A percentile compares a stretch with the other conserved stretches of the same genome.
These are phyloP conservation scores for Goffeauzyma gilvescens DNA, from an alignment of 768 basidiomycete genomes.

Conservation along the genomic window DNA sequence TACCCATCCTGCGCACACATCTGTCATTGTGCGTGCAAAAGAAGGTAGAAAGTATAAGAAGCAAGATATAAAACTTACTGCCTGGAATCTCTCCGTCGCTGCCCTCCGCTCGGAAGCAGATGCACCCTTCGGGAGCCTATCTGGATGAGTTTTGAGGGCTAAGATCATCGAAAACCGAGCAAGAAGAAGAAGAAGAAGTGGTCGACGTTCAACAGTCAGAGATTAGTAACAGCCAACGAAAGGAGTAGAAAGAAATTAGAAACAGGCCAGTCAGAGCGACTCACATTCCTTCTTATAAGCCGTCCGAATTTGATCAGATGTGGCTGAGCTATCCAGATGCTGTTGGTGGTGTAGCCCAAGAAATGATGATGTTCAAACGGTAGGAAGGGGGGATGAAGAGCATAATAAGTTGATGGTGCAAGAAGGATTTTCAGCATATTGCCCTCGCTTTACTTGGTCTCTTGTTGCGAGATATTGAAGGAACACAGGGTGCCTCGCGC, in stretches of 20 bases:
- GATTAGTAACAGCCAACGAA: not conserved
- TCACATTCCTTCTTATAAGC: conserved; percentile 27
- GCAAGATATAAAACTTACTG: conserved; percentile 33
- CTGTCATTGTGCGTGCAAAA: too few relatives aligned
- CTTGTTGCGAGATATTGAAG: not conserved
- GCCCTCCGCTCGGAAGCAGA: conserved; percentile 48
- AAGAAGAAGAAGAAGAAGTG: not conserved
- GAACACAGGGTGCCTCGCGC: not conserved
- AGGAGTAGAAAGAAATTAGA: not conserved
- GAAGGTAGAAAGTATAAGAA: not conserved
- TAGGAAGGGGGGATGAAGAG: not conserved
- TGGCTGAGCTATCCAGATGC: conserved; percentile 5
- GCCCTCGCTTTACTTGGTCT: too few relatives aligned
- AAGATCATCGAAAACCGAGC: not conserved
- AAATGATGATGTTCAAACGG: too few relatives aligned
- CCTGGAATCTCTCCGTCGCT: conserved; percentile 68
- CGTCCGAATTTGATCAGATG: conserved; percentile 20
- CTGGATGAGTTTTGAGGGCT: conserved; percentile 61
- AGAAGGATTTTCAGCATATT: not conserved
- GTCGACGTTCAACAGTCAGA: not conserved
- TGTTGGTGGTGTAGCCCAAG: too few relatives aligned
- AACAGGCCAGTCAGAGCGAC: too few relatives aligned
- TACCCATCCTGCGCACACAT: too few relatives aligned
- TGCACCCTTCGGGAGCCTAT: conserved; percentile 49
- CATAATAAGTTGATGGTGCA: not conserved